These are phyloP conservation scores for Plasmodium adleri DNA, from an alignment of 169 alveolate species.

Conservation along the genomic window DNA sequence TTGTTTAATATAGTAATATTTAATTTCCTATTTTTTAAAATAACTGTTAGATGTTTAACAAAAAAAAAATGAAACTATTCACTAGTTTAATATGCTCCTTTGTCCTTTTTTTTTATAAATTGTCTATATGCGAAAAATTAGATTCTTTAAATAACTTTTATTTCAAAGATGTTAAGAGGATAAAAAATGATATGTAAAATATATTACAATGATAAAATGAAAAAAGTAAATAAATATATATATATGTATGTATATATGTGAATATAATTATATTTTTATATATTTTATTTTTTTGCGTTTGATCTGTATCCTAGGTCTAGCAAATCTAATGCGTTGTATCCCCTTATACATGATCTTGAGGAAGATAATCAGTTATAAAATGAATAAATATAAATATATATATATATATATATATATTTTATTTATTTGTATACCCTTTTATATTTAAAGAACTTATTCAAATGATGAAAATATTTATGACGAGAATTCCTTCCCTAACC, in stretches of 20 bases:
- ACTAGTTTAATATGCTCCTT: constrained; percentile 4
- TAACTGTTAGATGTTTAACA: not conserved
- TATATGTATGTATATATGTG: no score
- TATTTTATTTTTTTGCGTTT: not conserved
- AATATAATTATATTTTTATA: not conserved
- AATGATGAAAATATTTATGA: constrained; percentile 29
- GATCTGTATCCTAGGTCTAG: not conserved
- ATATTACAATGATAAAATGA: not conserved
- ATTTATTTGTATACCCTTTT: not conserved
- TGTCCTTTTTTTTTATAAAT: constrained; percentile 17
- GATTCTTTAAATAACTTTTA: constrained; percentile 21
- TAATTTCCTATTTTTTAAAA: not conserved
- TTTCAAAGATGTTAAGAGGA: constrained; percentile 21
- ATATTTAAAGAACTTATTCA: constrained; percentile 3
- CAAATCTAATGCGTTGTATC: constrained; percentile 21
- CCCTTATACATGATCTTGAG: constrained; percentile 58
- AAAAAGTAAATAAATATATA: not conserved
- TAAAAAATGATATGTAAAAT: constrained; percentile 11
- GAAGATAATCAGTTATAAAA: constrained; percentile 51
- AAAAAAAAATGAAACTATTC: constrained; percentile 33
- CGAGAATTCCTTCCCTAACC: constrained; percentile 57
- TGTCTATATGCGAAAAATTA: constrained; percentile 13
- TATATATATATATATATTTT: not conserved
- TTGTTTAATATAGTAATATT: constrained; percentile 4
- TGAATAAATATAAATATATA: constrained; percentile 6